These are phyloP conservation scores for Colletotrichum falcatum DNA, from an alignment of 2,329 filamentous ascomycete species.

Conservation along the genomic window DNA sequence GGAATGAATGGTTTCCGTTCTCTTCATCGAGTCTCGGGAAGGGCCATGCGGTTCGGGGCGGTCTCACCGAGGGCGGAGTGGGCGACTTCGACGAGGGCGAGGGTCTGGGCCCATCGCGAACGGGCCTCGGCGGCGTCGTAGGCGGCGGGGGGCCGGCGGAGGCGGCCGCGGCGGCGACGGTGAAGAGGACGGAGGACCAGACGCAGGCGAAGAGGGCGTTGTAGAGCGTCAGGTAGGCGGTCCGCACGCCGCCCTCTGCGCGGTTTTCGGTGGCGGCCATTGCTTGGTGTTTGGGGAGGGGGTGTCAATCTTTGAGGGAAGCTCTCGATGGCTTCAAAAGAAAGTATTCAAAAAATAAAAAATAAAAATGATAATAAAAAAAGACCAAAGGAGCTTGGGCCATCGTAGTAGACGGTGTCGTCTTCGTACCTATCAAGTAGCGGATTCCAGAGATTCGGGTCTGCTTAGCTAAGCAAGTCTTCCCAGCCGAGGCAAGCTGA, in stretches of 20 bases:
- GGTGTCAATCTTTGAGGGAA: not conserved
- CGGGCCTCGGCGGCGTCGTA: slow-evolving; percentile 73
- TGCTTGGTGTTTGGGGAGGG: not conserved
- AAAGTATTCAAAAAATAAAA: too few relatives aligned
- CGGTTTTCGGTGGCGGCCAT: not conserved
- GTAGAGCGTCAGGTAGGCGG: slow-evolving; percentile 83
- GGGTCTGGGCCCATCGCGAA: slow-evolving; percentile 83
- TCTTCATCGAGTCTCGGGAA: not conserved
- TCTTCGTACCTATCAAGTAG: too few relatives aligned
- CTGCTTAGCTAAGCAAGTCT: not conserved
- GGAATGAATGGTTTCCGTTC: too few relatives aligned
- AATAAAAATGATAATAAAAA: too few relatives aligned
- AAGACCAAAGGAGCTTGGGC: not conserved
- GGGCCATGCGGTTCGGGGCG: too few relatives aligned
- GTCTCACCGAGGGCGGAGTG: slow-evolving; percentile 79
- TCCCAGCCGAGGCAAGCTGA: not conserved
- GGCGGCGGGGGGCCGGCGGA: slow-evolving; percentile 65
- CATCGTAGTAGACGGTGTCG: too few relatives aligned
- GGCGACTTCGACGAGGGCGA: slow-evolving; percentile 84
- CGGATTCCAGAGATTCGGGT: too few relatives aligned
- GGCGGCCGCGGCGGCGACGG: slow-evolving; percentile 66
- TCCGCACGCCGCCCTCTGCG: not conserved
- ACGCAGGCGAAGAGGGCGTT: slow-evolving; percentile 81
- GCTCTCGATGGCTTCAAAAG: not conserved
- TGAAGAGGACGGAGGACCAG: slow-evolving; percentile 81